phyloP scores from a whole-genome alignment of 345 rosid genomes.

The Populus euphratica region DNA sequence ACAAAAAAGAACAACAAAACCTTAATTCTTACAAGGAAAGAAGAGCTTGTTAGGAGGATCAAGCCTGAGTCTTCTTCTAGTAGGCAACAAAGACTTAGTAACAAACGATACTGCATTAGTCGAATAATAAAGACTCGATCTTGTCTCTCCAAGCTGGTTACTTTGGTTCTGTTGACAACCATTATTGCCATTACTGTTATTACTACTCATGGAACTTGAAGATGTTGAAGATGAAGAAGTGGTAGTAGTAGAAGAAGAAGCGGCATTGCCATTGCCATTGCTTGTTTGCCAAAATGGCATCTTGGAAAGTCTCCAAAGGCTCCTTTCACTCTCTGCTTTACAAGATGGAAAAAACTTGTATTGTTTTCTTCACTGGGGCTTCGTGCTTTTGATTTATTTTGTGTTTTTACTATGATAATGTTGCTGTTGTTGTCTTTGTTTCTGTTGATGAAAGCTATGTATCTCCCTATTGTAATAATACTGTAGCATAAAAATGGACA shows the following conservation, averaged over 20 bases:
- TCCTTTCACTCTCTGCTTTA: slow-evolving; percentile 33
- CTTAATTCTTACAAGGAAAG: slow-evolving; percentile 52
- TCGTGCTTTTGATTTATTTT: not conserved
- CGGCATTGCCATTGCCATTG: slow-evolving; percentile 10
- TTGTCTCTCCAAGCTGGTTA: slow-evolving; percentile 27
- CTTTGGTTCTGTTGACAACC: slow-evolving; percentile 35
- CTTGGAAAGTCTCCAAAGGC: slow-evolving; percentile 40
- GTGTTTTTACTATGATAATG: not conserved
- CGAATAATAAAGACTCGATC: slow-evolving; percentile 31
- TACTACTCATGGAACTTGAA: slow-evolving; percentile 28
- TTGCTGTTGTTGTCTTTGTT: not conserved
- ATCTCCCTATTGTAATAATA: too few relatives aligned
- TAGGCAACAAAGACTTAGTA: slow-evolving; percentile 63
- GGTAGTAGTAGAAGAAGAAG: slow-evolving; percentile 33
- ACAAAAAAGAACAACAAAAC: not conserved
- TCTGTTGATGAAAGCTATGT: too few relatives aligned
- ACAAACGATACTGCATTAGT: slow-evolving; percentile 45
- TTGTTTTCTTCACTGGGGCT: not conserved
- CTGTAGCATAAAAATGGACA: too few relatives aligned
- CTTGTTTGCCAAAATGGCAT: slow-evolving; percentile 59
- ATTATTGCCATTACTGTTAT: slow-evolving; percentile 11
- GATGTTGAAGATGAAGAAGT: slow-evolving; percentile 27
- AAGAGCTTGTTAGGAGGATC: slow-evolving; percentile 73
- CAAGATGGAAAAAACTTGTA: not conserved
- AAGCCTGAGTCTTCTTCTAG: slow-evolving; percentile 65